Conservation (phyloP, 1,284 basidiomycete genomes). For the Coniophora puteana region DNA sequence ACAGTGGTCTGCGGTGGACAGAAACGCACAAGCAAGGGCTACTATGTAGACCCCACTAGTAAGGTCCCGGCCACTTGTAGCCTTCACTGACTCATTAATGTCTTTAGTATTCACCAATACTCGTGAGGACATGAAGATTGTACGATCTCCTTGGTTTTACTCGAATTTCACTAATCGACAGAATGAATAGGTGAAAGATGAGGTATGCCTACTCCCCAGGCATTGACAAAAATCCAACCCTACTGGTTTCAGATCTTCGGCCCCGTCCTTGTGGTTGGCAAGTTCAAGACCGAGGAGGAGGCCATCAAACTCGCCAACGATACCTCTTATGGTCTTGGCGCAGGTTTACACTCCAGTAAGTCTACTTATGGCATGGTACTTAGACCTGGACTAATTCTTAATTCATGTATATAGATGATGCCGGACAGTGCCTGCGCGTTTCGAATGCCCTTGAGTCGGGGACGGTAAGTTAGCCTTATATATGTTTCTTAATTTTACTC, state of each 20-base stretch:
- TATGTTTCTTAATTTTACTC: slow-evolving; percentile 2
- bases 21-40: slow-evolving; percentile 67
- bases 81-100: slow-evolving; percentile 5
- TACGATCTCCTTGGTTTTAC: slow-evolving; percentile 31
- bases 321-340: slow-evolving; percentile 84
- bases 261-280: slow-evolving; percentile 74
- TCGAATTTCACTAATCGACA: slow-evolving; percentile 10
- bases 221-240: slow-evolving; percentile 4
- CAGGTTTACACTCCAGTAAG: slow-evolving; percentile 84
- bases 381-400: not conserved
- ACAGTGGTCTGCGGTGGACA: slow-evolving; percentile 76
- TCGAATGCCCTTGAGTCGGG: slow-evolving; percentile 82
- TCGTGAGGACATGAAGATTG: slow-evolving; percentile 73
- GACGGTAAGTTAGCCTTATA: slow-evolving; percentile 47
- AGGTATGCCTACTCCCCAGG: slow-evolving; percentile 37
- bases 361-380: slow-evolving; percentile 11
- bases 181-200: slow-evolving; percentile 61
- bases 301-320: slow-evolving; percentile 79
- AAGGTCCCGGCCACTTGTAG: slow-evolving; percentile 22
- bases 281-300: slow-evolving; percentile 78
- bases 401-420: slow-evolving; percentile 52
- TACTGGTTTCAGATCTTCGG: slow-evolving; percentile 92
- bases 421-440: slow-evolving; percentile 85
- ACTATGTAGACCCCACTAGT: slow-evolving; percentile 77
- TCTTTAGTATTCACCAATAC: slow-evolving; percentile 70